phyloP scores from a whole-genome alignment of 306 rosid species.

The Alnus glutinosa region DNA sequence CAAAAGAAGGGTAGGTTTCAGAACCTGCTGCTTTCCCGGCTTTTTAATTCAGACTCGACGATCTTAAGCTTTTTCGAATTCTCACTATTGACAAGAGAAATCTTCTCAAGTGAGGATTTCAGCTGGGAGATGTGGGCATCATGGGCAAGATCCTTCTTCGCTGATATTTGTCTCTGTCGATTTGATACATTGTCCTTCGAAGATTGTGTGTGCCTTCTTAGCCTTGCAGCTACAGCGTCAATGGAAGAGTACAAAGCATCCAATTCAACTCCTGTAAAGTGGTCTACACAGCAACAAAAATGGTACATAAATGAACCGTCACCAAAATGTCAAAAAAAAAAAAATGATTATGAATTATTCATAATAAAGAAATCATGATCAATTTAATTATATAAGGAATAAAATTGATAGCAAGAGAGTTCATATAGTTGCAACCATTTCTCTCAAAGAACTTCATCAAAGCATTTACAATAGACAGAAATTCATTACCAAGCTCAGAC shows the following conservation, averaged over 20 bases:
- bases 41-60: slow-evolving; percentile 62
- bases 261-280: slow-evolving; percentile 71
- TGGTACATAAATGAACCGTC: slow-evolving; percentile 6
- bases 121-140: slow-evolving; percentile 67
- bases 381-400: background rate
- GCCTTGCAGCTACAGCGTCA: slow-evolving; percentile 61
- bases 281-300: slow-evolving; percentile 48
- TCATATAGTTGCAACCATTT: background rate
- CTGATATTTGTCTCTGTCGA: slow-evolving; percentile 46
- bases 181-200: slow-evolving; percentile 43
- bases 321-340: background rate
- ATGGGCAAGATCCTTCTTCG: slow-evolving; percentile 46
- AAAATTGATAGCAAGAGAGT: background rate
- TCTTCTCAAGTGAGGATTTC: slow-evolving; percentile 70
- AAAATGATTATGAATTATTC: too few relatives aligned
- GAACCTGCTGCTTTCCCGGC: slow-evolving; percentile 48
- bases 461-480: background rate
- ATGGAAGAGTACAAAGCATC: slow-evolving; percentile 75
- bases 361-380: too few relatives aligned
- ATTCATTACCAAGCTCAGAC: slow-evolving; percentile 79
- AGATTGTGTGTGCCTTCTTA: slow-evolving; percentile 57
- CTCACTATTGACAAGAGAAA: slow-evolving; percentile 66
- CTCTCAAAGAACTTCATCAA: background rate
- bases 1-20: slow-evolving; percentile 23
- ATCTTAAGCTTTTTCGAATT: slow-evolving; percentile 70